These are phyloP conservation scores for Chaetomiaceae sp. DNA, from an alignment of 2,329 filamentous ascomycete genomes.

Conservation along the genomic window DNA sequence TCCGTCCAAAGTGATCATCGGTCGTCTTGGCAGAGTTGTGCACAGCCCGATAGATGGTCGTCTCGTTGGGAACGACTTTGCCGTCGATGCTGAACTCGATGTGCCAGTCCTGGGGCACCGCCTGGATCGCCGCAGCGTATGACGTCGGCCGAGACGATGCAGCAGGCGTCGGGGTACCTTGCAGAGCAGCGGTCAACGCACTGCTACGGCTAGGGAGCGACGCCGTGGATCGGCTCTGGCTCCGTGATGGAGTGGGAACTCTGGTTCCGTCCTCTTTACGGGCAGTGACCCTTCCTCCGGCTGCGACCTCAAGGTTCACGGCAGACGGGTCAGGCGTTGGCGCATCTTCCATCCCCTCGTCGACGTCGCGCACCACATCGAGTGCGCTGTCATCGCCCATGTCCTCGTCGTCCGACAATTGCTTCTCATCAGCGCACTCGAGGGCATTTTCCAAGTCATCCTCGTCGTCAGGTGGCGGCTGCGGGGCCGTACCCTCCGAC, in stretches of 20 bases:
- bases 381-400: constrained; percentile 63
- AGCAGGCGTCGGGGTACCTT: constrained; percentile 44
- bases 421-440: constrained; percentile 90
- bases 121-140: constrained; percentile 78
- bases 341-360: constrained; percentile 74
- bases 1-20: constrained; percentile 65
- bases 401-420: constrained; percentile 67
- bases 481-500: constrained; percentile 48
- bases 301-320: constrained; percentile 84
- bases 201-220: constrained; percentile 37
- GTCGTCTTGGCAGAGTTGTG: constrained; percentile 53
- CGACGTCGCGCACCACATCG: constrained; percentile 85
- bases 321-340: constrained; percentile 75
- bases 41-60: constrained; percentile 91
- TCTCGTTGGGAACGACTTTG: constrained; percentile 81
- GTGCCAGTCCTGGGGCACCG: constrained; percentile 88
- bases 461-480: constrained; percentile 51
- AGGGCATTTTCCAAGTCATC: constrained; percentile 65
- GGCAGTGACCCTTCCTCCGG: constrained; percentile 82
- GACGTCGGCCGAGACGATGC: constrained; percentile 64
- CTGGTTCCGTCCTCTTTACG: constrained; percentile 87
- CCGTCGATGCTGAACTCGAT: constrained; percentile 89
- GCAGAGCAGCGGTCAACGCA: constrained; percentile 38
- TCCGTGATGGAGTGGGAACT: constrained; percentile 69
- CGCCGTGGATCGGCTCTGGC: constrained; percentile 36